Evolutionary conservation across 331 rosid species (phyloP).

Genomic region (Malus hybrid): DNA sequence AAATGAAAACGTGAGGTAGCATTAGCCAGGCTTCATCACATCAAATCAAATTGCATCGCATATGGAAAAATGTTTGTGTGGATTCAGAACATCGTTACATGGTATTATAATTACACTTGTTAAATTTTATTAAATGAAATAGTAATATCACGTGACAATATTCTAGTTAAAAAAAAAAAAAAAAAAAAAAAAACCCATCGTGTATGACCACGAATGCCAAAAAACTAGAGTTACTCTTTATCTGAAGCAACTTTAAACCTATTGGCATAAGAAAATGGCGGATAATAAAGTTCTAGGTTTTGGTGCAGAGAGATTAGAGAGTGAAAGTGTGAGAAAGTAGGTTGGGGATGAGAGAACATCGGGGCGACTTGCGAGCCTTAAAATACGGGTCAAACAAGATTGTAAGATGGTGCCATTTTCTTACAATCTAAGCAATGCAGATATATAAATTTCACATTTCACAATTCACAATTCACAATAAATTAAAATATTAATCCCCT

Average conservation of each 20-base stretch:
- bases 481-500: not conserved
- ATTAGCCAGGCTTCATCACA: not conserved
- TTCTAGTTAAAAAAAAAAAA: too few species aligned
- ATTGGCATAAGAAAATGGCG: not conserved
- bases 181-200: not conserved
- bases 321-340: conserved; percentile 6
- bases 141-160: not conserved
- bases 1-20: not conserved
- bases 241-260: not conserved
- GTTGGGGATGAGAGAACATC: conserved; percentile 60
- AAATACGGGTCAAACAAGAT: conserved; percentile 93
- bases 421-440: conserved; percentile 54
- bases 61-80: not conserved
- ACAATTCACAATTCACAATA: not conserved
- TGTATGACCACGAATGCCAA: not conserved
- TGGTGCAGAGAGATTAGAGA: conserved; percentile 1
- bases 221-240: not conserved
- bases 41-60: not conserved
- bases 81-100: not conserved
- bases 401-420: conserved; percentile 49
- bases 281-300: conserved; percentile 18
- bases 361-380: conserved; percentile 64
- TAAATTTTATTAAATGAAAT: too few species aligned
- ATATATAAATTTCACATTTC: not conserved
- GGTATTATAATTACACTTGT: too few species aligned